A percentile compares a stretch with the other conserved stretches of the same genome.
Evolutionary conservation across 345 rosid species (phyloP).

Genomic region (Gossypium arboreum): DNA sequence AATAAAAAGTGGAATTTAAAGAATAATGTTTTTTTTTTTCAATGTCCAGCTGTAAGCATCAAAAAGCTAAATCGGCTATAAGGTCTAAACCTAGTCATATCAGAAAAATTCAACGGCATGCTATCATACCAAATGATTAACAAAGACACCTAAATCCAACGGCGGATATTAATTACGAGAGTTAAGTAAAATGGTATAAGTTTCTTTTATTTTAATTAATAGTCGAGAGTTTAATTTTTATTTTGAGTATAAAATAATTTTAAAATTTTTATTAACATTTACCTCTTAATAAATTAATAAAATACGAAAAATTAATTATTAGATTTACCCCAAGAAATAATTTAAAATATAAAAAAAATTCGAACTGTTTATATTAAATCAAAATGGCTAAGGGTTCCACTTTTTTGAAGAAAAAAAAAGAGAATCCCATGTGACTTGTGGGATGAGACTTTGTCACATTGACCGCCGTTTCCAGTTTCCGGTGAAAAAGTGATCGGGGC

Average conservation of each 20-base stretch:
- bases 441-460: slow-evolving; percentile 28
- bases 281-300: accelerated
- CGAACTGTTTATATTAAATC: too few relatives aligned
- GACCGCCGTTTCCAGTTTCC: slow-evolving; percentile 39
- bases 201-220: accelerated
- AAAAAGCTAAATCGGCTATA: neutral
- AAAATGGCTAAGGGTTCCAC: too few relatives aligned
- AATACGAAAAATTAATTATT: too few relatives aligned
- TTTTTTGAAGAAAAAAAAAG: neutral
- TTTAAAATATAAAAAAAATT: too few relatives aligned
- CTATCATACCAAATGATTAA: neutral
- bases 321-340: accelerated
- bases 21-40: neutral
- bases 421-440: slow-evolving; percentile 53
- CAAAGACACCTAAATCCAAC: neutral
- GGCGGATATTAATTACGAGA: neutral
- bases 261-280: accelerated
- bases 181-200: accelerated
- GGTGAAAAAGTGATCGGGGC: slow-evolving; percentile 1
- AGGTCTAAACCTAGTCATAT: neutral
- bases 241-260: accelerated
- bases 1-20: too few relatives aligned
- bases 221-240: accelerated
- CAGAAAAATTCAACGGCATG: neutral
- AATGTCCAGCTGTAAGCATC: neutral